A percentile compares a stretch with the other conserved stretches of the same genome.
These are phyloP conservation scores for Isatis lusitanica DNA, from an alignment of 441 rosid species.

Conservation along the genomic window DNA sequence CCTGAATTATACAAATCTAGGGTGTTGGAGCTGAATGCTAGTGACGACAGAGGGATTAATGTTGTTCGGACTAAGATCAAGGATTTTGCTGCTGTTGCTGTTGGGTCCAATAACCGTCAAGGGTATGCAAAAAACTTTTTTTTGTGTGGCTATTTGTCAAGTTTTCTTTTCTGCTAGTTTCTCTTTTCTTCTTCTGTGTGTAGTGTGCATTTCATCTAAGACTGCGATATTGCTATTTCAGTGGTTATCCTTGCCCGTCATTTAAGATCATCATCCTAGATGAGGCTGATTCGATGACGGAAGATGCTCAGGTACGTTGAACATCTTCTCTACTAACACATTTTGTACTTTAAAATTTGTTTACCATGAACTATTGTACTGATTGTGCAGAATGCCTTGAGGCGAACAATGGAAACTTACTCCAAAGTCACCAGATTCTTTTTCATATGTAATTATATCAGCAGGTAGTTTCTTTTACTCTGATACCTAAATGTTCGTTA, in stretches of 20 bases:
- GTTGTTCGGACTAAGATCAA: slow-evolving; percentile 96
- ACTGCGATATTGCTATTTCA: slow-evolving; percentile 33
- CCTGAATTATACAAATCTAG: slow-evolving; percentile 92
- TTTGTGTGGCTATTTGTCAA: neutral
- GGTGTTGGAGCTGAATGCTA: slow-evolving; percentile 96
- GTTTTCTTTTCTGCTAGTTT: neutral
- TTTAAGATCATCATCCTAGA: slow-evolving; percentile 90
- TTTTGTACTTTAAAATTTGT: slow-evolving; percentile 1
- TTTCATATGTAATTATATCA: slow-evolving; percentile 88
- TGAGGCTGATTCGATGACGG: slow-evolving; percentile 99
- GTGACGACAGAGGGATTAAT: slow-evolving; percentile 98
- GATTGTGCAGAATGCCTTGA: slow-evolving; percentile 69
- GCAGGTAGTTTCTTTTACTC: slow-evolving; percentile 59
- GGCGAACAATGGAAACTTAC: slow-evolving; percentile 96
- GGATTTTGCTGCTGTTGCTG: slow-evolving; percentile 96
- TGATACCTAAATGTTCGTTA: neutral
- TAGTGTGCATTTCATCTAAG: slow-evolving; percentile 9
- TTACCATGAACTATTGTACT: neutral
- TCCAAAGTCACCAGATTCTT: slow-evolving; percentile 95
- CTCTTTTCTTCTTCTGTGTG: neutral
- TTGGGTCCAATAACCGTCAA: slow-evolving; percentile 65
- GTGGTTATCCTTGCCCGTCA: slow-evolving; percentile 90
- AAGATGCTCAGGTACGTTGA: slow-evolving; percentile 90
- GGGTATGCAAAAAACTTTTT: slow-evolving; percentile 47
- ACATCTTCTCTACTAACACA: neutral